These are phyloP conservation scores for Russula sp. DNA, from an alignment of 768 basidiomycete genomes.

Conservation along the genomic window DNA sequence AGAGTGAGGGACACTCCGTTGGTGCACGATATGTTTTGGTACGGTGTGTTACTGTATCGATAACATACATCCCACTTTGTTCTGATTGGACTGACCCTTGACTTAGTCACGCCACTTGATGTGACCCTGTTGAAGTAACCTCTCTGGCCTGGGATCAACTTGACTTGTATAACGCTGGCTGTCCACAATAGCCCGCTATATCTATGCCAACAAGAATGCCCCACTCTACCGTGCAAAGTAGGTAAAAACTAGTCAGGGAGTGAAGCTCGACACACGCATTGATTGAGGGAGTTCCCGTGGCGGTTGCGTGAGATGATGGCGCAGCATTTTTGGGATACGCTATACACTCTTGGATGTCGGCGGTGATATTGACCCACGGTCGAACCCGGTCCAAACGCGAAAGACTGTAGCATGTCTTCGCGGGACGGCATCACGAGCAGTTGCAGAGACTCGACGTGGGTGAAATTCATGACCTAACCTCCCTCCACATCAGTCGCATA, in stretches of 20 bases:
- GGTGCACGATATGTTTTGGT: too few species aligned
- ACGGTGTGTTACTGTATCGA: too few species aligned
- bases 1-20: too few species aligned
- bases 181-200: too few species aligned
- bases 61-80: too few species aligned
- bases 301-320: slow-evolving; percentile 82
- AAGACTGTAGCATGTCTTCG: slow-evolving; percentile 53
- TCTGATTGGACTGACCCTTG: too few species aligned
- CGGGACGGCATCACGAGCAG: slow-evolving; percentile 85
- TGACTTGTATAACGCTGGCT: too few species aligned
- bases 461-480: slow-evolving; percentile 69
- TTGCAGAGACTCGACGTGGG: slow-evolving; percentile 77
- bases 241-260: background rate
- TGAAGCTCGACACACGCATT: slow-evolving; percentile 37
- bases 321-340: slow-evolving; percentile 87
- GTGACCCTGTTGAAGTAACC: too few species aligned
- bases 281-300: slow-evolving; percentile 87
- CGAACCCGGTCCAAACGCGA: slow-evolving; percentile 64
- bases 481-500: background rate
- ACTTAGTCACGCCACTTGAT: too few species aligned
- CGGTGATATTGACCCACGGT: slow-evolving; percentile 66
- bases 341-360: slow-evolving; percentile 72
- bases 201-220: slow-evolving; percentile 61
- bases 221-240: slow-evolving; percentile 55
- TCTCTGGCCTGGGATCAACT: too few species aligned